Evolutionary conservation across 495 filamentous ascomycete genomes (phyloP).

Genomic region (Penicillium tannophilum): DNA sequence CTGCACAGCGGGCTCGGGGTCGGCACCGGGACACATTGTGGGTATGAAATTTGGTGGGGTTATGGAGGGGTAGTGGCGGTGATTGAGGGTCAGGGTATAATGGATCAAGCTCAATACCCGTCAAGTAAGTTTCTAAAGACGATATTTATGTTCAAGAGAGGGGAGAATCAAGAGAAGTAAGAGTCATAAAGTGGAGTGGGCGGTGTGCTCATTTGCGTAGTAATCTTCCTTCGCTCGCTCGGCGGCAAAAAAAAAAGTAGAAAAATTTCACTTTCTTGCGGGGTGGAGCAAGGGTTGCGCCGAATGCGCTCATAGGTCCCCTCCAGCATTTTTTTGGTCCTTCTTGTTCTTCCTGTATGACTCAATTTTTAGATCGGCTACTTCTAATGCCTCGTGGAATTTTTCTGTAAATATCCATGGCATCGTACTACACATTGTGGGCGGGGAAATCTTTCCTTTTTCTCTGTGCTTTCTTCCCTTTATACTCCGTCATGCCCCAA

Average conservation of each 20-base stretch:
- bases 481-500: background rate
- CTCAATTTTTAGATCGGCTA: background rate
- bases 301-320: slow-evolving; percentile 18
- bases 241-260: slow-evolving; percentile 29
- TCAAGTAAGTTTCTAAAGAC: slow-evolving; percentile 6
- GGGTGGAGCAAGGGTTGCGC: slow-evolving; percentile 18
- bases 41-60: slow-evolving; percentile 26
- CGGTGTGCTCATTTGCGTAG: slow-evolving; percentile 27
- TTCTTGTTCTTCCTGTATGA: background rate
- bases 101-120: slow-evolving; percentile 7
- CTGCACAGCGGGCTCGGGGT: slow-evolving; percentile 50
- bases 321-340: background rate
- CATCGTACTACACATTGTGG: background rate
- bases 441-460: background rate
- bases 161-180: slow-evolving; percentile 18
- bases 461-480: background rate
- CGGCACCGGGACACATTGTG: slow-evolving; percentile 53
- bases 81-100: background rate
- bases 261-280: slow-evolving; percentile 28
- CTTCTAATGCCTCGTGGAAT: background rate
- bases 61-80: slow-evolving; percentile 25
- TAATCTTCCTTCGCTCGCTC: slow-evolving; percentile 26
- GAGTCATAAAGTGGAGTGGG: slow-evolving; percentile 32
- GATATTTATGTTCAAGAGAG: slow-evolving; percentile 20
- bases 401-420: background rate